Percentiles rank a stretch among this genome's conserved stretches.
Conservation (phyloP, 2,329 filamentous ascomycete genomes). For the Phaeosphaeria sp. region DNA sequence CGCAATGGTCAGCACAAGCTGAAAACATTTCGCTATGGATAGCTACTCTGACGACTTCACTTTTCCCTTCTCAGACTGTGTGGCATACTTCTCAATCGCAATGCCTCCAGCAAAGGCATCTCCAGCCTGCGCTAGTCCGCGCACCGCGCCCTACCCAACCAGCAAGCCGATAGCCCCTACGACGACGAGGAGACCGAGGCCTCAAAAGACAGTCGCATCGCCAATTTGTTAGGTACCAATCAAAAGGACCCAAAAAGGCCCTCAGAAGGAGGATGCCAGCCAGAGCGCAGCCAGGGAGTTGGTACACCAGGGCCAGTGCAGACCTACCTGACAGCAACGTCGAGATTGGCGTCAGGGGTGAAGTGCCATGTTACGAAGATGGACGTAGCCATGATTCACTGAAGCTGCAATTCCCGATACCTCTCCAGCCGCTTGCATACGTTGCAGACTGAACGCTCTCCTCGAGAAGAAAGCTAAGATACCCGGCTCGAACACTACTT, state of each 20-base stretch:
- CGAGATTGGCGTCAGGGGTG: constrained; percentile 19
- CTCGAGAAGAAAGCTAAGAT: constrained; percentile 18
- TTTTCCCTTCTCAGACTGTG: neutral
- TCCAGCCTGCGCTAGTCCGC: neutral
- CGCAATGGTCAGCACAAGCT: neutral
- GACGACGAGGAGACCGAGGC: neutral
- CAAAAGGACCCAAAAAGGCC: neutral
- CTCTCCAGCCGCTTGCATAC: constrained; percentile 16
- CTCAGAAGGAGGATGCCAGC: neutral
- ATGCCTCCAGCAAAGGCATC: neutral
- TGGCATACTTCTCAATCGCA: neutral
- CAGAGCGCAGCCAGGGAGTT: neutral
- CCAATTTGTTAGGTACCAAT: neutral
- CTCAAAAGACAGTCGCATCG: neutral
- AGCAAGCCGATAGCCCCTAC: neutral
- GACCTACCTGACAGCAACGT: constrained; percentile 14
- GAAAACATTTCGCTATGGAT: neutral
- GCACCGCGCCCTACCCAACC: neutral
- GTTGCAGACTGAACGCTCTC: constrained; percentile 22
- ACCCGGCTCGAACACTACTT: constrained; percentile 15
- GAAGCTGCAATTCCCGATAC: neutral
- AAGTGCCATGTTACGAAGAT: constrained; percentile 25
- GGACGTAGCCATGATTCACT: constrained; percentile 3
- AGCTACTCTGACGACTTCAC: neutral
- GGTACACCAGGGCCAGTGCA: neutral